These are phyloP conservation scores for Melastoma candidum DNA, from an alignment of 441 rosid species.

Conservation along the genomic window DNA sequence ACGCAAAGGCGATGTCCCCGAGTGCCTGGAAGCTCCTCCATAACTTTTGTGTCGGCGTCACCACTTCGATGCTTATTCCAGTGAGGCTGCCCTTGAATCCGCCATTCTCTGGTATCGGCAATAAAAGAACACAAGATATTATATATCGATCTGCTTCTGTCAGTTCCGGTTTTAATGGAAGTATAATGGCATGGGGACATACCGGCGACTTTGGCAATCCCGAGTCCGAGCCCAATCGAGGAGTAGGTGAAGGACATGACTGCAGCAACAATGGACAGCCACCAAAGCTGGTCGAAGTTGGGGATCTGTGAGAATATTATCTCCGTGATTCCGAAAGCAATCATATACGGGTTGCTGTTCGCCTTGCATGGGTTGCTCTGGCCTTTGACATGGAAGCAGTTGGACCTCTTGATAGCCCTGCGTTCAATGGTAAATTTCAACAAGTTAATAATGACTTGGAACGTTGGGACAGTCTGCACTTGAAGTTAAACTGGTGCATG, in stretches of 20 bases:
- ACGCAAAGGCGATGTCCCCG: constrained; percentile 13
- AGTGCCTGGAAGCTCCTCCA: constrained; percentile 14
- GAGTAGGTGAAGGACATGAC: constrained; percentile 16
- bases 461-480: no score
- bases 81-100: constrained; percentile 9
- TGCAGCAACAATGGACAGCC: constrained; percentile 12
- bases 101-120: constrained; percentile 3
- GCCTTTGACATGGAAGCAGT: constrained; percentile 18
- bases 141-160: no score
- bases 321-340: constrained; percentile 9
- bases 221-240: constrained; percentile 12
- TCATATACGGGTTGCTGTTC: constrained; percentile 12
- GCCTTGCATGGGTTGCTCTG: constrained; percentile 10
- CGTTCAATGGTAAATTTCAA: neutral
- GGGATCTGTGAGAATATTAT: constrained; percentile 12
- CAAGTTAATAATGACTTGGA: neutral
- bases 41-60: constrained; percentile 6
- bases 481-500: neutral
- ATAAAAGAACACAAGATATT: neutral
- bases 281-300: constrained; percentile 14
- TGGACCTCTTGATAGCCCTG: constrained; percentile 17
- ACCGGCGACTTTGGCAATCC: constrained; percentile 12
- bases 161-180: neutral
- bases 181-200: no score
- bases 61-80: constrained; percentile 8